These are phyloP conservation scores for Cotoneaster glaucophyllus DNA, from an alignment of 306 rosid species.

Conservation along the genomic window DNA sequence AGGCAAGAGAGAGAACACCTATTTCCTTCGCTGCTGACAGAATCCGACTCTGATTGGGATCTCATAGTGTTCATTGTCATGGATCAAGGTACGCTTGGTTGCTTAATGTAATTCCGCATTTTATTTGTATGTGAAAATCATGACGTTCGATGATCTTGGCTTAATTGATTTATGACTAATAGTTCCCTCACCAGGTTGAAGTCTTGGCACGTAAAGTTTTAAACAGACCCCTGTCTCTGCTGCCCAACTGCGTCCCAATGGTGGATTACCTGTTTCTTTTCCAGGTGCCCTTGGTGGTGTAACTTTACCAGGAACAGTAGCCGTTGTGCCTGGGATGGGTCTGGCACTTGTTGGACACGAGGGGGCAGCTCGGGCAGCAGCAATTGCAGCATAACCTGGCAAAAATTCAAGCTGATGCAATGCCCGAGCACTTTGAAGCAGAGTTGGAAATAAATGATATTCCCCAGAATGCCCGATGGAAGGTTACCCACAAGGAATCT, in stretches of 20 bases:
- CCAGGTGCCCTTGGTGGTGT: conserved; percentile 54
- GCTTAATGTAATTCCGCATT: no score
- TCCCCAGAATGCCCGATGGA: conserved; percentile 93
- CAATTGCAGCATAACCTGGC: conserved; percentile 65
- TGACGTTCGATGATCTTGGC: no score
- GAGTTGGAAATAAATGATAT: conserved; percentile 90
- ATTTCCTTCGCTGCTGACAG: no score
- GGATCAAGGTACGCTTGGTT: no score
- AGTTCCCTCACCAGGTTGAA: conserved; percentile 87
- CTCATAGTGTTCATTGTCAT: no score
- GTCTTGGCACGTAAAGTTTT: conserved; percentile 76
- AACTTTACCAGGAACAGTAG: conserved; percentile 32
- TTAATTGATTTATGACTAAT: not conserved
- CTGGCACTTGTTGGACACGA: conserved; percentile 45
- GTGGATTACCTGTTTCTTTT: conserved; percentile 54
- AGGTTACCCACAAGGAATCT: conserved; percentile 93
- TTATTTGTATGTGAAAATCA: no score
- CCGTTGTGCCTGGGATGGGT: conserved; percentile 49
- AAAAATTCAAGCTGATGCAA: conserved; percentile 69
- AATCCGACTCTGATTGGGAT: no score
- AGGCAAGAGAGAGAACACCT: no score
- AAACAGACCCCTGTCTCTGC: conserved; percentile 50
- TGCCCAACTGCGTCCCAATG: conserved; percentile 53
- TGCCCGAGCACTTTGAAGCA: conserved; percentile 89
- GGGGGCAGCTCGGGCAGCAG: conserved; percentile 74